Conservation (phyloP, 2,329 filamentous ascomycete genomes). For the Botrytis elliptica region DNA sequence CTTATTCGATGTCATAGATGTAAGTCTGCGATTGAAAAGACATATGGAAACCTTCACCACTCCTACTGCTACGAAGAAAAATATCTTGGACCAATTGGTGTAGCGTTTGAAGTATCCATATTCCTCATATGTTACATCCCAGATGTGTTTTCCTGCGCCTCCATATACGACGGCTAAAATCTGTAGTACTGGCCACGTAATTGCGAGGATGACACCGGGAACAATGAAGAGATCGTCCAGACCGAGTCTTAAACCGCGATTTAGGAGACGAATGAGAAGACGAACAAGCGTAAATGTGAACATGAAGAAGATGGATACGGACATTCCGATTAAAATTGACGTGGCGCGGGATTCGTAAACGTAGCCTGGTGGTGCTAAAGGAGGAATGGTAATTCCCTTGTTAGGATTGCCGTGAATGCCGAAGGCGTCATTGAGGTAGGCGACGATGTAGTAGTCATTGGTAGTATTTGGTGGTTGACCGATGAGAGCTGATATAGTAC, state of each 20-base stretch:
- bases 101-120: slow-evolving; percentile 58
- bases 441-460: slow-evolving; percentile 37
- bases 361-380: slow-evolving; percentile 23
- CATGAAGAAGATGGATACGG: slow-evolving; percentile 37
- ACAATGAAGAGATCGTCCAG: slow-evolving; percentile 40
- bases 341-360: slow-evolving; percentile 34
- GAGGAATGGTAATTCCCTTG: slow-evolving; percentile 12
- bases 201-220: slow-evolving; percentile 35
- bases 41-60: slow-evolving; percentile 43
- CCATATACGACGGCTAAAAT: slow-evolving; percentile 35
- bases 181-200: slow-evolving; percentile 37
- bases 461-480: slow-evolving; percentile 34
- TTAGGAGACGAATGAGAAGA: slow-evolving; percentile 34
- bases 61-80: slow-evolving; percentile 82
- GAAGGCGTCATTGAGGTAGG: slow-evolving; percentile 32
- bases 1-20: slow-evolving; percentile 34
- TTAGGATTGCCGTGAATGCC: slow-evolving; percentile 30
- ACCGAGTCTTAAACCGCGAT: slow-evolving; percentile 37
- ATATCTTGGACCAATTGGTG: slow-evolving; percentile 92
- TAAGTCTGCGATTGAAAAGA: slow-evolving; percentile 42
- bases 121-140: slow-evolving; percentile 41
- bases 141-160: slow-evolving; percentile 36
- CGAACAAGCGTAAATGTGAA: slow-evolving; percentile 36
- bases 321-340: slow-evolving; percentile 36
- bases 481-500: slow-evolving; percentile 32